Base-by-base conservation (phyloP, 2,329 filamentous ascomycete genomes). In the Rhytidhysteron rufulum region DNA sequence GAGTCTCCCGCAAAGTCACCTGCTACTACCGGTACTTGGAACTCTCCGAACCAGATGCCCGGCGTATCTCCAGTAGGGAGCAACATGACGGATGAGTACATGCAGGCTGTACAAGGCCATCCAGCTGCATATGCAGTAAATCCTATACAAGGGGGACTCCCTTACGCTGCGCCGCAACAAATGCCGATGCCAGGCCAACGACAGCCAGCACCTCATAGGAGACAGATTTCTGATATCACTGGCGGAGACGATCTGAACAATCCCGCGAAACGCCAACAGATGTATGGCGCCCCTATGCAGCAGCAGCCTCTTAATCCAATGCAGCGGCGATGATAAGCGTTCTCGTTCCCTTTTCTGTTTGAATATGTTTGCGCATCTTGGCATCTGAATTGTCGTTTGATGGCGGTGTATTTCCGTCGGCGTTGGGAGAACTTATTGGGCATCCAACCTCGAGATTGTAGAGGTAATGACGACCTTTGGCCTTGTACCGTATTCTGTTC, bases 1-100 rank as follows among this genome's bases (percentile, higher is more conserved):
- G 78, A 78, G 47, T 82, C 80, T 2, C 78, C 80, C 2, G 74
- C 72, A 4, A 79, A 80, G 41, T 83, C 79, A 13, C 80, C 80
- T 10, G 76, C 75, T 2, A 74, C 75, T 2, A 72, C 70, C 43
- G 80, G 70, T 52, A 81, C 78, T 48, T 83, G 80, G 80, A 79
- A 82, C 54, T 83, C 80, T 9, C 80, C 80, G 0, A 72, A 71
- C 34, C 75, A 78, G 42, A 70, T 80, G 32, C 69, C 77, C 11
- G 77, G 75, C 27, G 77, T 81, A 33, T 75, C 78, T 8, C 73
- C 80, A 1, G 74, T 78, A 5, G 71, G 69, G 40, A 70, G 70
- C 34, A 66, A 56, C 22, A 58, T 70, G 11, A 63, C 70, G 16
- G 70, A 74, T 22, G 67, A 72, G 30, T 74, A 73, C 43, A 58